phyloP scores from a whole-genome alignment of 352 stramenopile species.

The Plasmopara viticola region DNA sequence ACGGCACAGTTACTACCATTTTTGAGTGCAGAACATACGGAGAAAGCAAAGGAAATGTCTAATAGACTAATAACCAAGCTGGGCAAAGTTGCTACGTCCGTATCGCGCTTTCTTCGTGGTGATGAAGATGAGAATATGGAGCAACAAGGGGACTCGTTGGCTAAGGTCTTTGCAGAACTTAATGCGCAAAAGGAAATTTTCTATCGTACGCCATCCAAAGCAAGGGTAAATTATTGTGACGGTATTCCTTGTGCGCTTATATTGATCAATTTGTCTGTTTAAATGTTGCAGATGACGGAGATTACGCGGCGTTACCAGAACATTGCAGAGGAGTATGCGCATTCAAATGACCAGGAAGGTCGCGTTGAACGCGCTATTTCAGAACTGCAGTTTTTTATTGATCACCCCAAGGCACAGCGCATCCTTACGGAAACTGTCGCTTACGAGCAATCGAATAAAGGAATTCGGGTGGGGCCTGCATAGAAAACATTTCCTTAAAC shows the following conservation, averaged over 20 bases:
- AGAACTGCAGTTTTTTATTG: conserved; percentile 70
- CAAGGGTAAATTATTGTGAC: conserved; percentile 26
- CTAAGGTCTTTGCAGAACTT: conserved; percentile 43
- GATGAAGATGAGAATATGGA: conserved; percentile 49
- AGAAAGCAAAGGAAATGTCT: conserved; percentile 78
- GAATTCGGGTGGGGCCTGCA: conserved; percentile 66
- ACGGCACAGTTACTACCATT: conserved; percentile 56
- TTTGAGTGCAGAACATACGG: conserved; percentile 56
- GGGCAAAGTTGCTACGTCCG: conserved; percentile 53
- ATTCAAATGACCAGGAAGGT: conserved; percentile 53
- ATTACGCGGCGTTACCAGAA: conserved; percentile 69
- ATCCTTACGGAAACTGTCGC: conserved; percentile 59
- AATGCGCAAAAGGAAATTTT: conserved; percentile 54
- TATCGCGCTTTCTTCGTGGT: conserved; percentile 54
- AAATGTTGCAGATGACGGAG: conserved; percentile 52
- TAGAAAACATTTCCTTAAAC: conserved; percentile 5
- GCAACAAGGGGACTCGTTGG: conserved; percentile 29
- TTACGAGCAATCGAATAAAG: conserved; percentile 54
- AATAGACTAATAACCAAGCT: conserved; percentile 74
- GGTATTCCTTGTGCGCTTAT: conserved; percentile 2
- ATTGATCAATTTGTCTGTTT: not conserved
- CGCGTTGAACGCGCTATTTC: conserved; percentile 67
- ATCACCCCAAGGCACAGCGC: conserved; percentile 55
- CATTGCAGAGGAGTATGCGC: conserved; percentile 60
- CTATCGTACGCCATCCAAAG: conserved; percentile 64